Base-by-base conservation (phyloP, 192 early-diverging fungal species). In the Funneliformis mosseae region DNA sequence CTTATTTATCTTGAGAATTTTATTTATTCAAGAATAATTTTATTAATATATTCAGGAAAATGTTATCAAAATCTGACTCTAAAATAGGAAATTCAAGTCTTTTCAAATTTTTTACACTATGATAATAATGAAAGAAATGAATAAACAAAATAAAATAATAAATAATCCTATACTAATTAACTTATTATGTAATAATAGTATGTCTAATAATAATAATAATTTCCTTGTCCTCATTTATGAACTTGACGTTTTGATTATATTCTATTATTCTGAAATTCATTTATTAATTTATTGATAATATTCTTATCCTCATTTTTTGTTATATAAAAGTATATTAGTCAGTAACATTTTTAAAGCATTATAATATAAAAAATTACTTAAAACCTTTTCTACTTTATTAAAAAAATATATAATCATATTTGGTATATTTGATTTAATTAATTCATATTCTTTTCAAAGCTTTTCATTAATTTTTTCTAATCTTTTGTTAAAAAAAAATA, bases 1-100 rank as follows among this genome's bases (percentile, higher is more conserved):
- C 80, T 33, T 43, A 25, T 81, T 72, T 62, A 81, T 81, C 46
- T 81, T 81, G 23, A 81, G 33, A 28, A n/a, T 81, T 23, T n/a
- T 39, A 3, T 66, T 66, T 63, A 60, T 81, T 60, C 1, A 81
- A 41, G 46, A 75, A 81, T 81, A 72, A 63, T 21, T 61, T 81
- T 63, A 61, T 64, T 3, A 81, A 61, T 72, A 81, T 81, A 23
- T 81, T 81, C 18, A 55, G 78, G 61, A 80, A 80, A 27, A 2
- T 21, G 23, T 80, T 80, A 46, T 80, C 67, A 16, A 80, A 80
- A 8, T 45, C 67, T 16, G 42, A 23, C 68, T 80, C 78, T n/a
- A 67, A 80, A 50, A 80, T 16, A 2, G 78, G 78, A 27, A 80
- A 59, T 42, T 80, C 42, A 12, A 80, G 14, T 59, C 41, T 46